phyloP scores from a whole-genome alignment of 108 stramenopile species.

The Aurantiochytrium sp. region DNA sequence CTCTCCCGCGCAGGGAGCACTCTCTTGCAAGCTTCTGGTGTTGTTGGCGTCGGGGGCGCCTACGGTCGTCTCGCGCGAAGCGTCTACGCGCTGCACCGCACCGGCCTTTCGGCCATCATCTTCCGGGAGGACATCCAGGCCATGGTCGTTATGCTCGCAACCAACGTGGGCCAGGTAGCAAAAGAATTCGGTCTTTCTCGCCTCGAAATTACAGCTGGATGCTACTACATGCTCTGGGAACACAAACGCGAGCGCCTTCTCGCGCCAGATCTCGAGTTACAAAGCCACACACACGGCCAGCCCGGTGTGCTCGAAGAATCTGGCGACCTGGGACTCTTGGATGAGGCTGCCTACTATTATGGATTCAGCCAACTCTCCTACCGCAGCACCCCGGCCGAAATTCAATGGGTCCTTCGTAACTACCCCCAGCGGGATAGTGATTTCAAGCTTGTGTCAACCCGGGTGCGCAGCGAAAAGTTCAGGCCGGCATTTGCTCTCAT shows the following conservation, averaged over 20 bases:
- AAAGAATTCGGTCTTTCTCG: background rate
- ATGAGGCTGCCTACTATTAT: background rate
- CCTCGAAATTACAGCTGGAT: background rate
- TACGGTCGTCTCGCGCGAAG: background rate
- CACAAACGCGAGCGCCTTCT: background rate
- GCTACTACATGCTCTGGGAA: conserved; percentile 15
- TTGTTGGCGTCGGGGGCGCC: background rate
- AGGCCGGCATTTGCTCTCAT: background rate
- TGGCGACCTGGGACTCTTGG: background rate
- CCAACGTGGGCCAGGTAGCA: background rate
- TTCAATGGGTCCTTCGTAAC: background rate
- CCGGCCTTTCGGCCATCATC: background rate
- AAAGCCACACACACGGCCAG: background rate
- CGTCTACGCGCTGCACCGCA: background rate
- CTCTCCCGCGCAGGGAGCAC: background rate
- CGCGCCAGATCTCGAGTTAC: background rate
- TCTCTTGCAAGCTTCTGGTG: background rate
- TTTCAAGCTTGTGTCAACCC: background rate
- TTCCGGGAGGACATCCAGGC: conserved; percentile 18
- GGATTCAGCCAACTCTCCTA: conserved; percentile 13
- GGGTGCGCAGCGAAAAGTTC: background rate
- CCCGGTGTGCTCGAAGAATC: background rate
- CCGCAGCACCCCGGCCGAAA: background rate
- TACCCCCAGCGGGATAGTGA: background rate
- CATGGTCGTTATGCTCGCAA: background rate